Percentiles rank a stretch among this genome's conserved stretches.
phyloP scores from a whole-genome alignment of 176 grass and related monocot species.

The Zizania latifolia region DNA sequence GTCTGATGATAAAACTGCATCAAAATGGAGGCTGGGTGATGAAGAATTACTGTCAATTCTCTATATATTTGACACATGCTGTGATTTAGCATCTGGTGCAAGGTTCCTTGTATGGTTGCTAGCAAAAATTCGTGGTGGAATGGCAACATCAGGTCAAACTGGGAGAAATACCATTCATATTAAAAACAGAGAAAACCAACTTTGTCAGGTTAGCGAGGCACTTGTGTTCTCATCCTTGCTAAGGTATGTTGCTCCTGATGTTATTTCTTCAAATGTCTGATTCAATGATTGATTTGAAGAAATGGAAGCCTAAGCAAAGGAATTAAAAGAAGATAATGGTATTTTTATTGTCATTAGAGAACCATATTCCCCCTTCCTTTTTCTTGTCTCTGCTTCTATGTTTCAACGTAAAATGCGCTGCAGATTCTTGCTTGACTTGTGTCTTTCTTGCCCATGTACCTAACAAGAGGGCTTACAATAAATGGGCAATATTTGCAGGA shows the following conservation, averaged over 20 bases:
- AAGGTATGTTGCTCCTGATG: constrained; percentile 48
- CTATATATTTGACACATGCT: constrained; percentile 85
- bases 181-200: constrained; percentile 81
- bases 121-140: constrained; percentile 54
- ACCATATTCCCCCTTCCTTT: not conserved
- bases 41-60: constrained; percentile 82
- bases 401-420: not conserved
- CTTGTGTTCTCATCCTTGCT: constrained; percentile 90
- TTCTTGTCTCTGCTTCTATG: not conserved
- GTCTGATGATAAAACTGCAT: constrained; percentile 45
- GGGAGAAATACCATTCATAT: constrained; percentile 47
- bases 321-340: not conserved
- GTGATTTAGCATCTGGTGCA: constrained; percentile 71
- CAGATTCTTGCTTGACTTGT: not conserved
- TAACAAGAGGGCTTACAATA: not conserved
- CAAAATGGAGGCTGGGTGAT: constrained; percentile 77
- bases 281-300: constrained; percentile 17
- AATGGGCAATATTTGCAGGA: constrained; percentile 22
- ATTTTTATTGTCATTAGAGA: not conserved
- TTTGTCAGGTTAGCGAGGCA: constrained; percentile 81
- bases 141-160: constrained; percentile 41
- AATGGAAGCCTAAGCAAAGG: not conserved
- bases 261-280: constrained; percentile 6
- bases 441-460: not conserved
- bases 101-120: constrained; percentile 89